Evolutionary conservation across 129 eudicot species (phyloP).

Genomic region (Scalesia atractyloides): DNA sequence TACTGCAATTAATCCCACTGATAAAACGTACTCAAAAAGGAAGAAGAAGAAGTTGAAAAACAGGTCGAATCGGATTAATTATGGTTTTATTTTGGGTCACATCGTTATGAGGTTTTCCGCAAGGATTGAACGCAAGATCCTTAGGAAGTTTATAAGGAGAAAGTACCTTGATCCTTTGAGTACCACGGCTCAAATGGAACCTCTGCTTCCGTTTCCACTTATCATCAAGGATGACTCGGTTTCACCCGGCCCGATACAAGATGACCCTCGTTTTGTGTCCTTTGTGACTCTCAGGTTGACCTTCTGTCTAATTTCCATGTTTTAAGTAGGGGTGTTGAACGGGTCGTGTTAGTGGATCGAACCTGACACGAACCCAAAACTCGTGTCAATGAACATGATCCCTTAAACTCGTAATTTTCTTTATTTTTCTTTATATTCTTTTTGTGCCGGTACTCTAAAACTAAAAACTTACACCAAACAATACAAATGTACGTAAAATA

Average conservation of each 20-base stretch:
- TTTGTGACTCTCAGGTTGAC: constrained; percentile 74
- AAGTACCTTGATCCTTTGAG: constrained; percentile 81
- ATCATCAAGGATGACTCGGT: constrained; percentile 67
- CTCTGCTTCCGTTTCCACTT: constrained; percentile 85
- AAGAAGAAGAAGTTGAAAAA: constrained; percentile 47
- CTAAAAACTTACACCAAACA: too few species aligned
- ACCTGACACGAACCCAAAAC: too few species aligned
- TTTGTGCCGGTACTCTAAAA: too few species aligned
- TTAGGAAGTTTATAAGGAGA: constrained; percentile 64
- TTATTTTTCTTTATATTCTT: too few species aligned
- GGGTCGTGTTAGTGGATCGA: neutral
- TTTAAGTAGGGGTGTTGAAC: neutral
- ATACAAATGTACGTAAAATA: too few species aligned
- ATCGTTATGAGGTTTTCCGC: constrained; percentile 59
- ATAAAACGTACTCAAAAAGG: constrained; percentile 51
- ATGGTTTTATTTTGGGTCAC: constrained; percentile 57
- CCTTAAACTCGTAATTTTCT: too few species aligned
- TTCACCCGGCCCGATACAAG: constrained; percentile 53
- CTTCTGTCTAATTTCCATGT: neutral
- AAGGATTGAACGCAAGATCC: constrained; percentile 74
- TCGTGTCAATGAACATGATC: too few species aligned
- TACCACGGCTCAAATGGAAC: constrained; percentile 63
- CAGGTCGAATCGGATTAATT: constrained; percentile 47
- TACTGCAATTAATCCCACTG: constrained; percentile 69
- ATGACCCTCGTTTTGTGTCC: constrained; percentile 79